Conservation (phyloP, 1,284 basidiomycete species). For the Ceratobasidium sp. region DNA sequence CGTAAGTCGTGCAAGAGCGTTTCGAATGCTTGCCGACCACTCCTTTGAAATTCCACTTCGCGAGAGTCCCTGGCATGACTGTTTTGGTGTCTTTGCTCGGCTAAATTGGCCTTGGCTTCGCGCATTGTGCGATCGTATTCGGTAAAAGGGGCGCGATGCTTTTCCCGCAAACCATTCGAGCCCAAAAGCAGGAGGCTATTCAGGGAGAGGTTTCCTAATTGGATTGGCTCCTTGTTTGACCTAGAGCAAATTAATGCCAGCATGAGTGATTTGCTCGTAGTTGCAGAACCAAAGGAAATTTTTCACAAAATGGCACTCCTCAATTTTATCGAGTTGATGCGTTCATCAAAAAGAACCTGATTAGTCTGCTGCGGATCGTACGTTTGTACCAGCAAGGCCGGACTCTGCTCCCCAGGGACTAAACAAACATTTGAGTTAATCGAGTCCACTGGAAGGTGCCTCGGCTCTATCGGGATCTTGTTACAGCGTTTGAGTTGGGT, state of each 20-base stretch:
- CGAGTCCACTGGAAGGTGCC: background rate
- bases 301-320: background rate
- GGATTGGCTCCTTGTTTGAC: conserved; percentile 10
- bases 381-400: background rate
- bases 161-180: conserved; percentile 18
- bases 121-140: conserved; percentile 11
- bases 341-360: background rate
- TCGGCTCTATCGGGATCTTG: conserved; percentile 9
- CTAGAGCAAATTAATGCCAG: background rate
- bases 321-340: conserved; percentile 7
- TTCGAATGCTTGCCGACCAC: background rate
- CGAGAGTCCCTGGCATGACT: background rate
- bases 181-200: conserved; percentile 1
- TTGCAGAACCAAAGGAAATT: background rate
- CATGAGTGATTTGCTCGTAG: too few species aligned
- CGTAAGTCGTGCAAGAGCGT: conserved; percentile 2
- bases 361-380: conserved; percentile 54
- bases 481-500: background rate
- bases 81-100: conserved; percentile 20
- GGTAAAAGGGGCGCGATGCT: background rate
- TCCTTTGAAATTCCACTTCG: background rate
- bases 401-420: conserved; percentile 21
- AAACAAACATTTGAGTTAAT: background rate
- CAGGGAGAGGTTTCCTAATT: conserved; percentile 8
- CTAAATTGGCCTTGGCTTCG: background rate